Evolutionary conservation across 306 rosid species (phyloP), one percentile per base, ranked within the genome.

Genomic region (Pterocarpus santalinus): DNA sequence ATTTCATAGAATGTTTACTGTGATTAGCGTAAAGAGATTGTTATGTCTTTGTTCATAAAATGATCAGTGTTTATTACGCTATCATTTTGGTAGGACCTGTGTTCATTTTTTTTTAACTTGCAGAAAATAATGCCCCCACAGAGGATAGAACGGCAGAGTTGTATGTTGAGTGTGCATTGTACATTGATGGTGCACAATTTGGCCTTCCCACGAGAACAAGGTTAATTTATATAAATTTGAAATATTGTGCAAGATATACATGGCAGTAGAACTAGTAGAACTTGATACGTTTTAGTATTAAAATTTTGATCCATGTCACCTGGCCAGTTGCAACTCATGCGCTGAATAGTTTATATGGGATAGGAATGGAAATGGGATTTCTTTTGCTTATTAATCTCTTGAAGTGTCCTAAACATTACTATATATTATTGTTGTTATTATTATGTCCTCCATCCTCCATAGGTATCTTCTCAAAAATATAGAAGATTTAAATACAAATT

Each of bases 201-300:
- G 99, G 99, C 66, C 92, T 91, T 65, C 93, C 99, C 43, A 93
- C 91, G 0, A 87, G 94, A 90, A 93, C 99, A 28, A 93, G 99
- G 98, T 95, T 87, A 75, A 53, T 35, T 30, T 16, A 8, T 32
- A 66, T 17, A 36, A 30, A 41, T 22, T 36, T 75, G 49, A 63
- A 72, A 34, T 69, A 8, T 43, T 46, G 28, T 46, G 41, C 65
- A 33, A 56, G 77, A 12, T 53, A 56, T 73, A 39, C 55, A 73
- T 62, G 44, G 10, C 30, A 4, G 47, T 22, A 22, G 28, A 22
- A 22, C 28, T 22, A 22, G 28, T 1, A 32, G 32, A 68, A 69
- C 39, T 46, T 28, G 22, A 36, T 35, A 43, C 12, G 4, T 65
- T 75, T 63, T 38, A 5, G 66, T 6, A 38, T 68, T 8, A 4